A percentile compares a stretch with the other conserved stretches of the same genome.
phyloP scores from a whole-genome alignment of 139 green algal species.

The Chlorokybus atmophyticus region DNA sequence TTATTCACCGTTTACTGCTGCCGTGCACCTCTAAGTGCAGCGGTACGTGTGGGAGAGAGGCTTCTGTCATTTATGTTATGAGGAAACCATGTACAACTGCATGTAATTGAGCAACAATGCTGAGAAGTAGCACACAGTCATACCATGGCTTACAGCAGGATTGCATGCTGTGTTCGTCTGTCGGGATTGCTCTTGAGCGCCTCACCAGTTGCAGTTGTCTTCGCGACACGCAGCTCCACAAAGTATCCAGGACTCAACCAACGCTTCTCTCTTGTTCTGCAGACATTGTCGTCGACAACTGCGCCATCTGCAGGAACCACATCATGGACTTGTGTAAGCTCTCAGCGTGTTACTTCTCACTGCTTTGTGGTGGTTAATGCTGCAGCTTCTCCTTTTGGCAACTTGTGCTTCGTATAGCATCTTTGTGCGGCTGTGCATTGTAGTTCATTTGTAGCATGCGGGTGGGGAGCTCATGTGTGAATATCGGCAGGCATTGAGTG shows the following conservation, averaged over 20 bases:
- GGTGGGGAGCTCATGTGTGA: not conserved
- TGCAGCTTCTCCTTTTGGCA: too few relatives aligned
- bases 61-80: too few relatives aligned
- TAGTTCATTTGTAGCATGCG: not conserved
- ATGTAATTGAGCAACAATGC: too few relatives aligned
- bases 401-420: too few relatives aligned
- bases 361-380: too few relatives aligned
- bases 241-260: not conserved
- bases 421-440: not conserved
- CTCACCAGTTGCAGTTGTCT: not conserved
- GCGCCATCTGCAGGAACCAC: slow-evolving; percentile 89
- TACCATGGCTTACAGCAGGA: not conserved
- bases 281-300: slow-evolving; percentile 31
- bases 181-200: not conserved
- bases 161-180: not conserved
- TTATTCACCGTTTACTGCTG: not conserved
- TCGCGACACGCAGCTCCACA: too few relatives aligned
- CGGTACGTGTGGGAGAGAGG: too few relatives aligned
- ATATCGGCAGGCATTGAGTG: slow-evolving; percentile 71
- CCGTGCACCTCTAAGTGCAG: too few relatives aligned
- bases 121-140: too few relatives aligned
- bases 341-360: not conserved
- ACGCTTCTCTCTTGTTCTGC: slow-evolving; percentile 4
- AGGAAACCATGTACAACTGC: too few relatives aligned
- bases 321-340: slow-evolving; percentile 83